Conservation (phyloP, 2,329 filamentous ascomycete species). For the Diplodia corticola region DNA sequence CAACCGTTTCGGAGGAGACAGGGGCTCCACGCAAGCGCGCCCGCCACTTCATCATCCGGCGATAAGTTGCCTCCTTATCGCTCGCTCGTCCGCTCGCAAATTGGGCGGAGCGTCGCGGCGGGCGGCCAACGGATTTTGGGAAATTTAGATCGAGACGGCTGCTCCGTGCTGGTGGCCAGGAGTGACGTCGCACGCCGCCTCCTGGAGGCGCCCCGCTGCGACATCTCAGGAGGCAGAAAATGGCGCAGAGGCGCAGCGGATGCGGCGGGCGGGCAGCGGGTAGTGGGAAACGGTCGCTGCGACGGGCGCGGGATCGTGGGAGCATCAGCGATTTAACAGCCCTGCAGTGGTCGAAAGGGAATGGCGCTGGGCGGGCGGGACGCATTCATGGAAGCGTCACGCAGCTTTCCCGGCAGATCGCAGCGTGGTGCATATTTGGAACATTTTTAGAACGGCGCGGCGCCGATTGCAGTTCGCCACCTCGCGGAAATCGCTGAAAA, state of each 20-base stretch:
- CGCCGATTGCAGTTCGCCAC: conserved; percentile 20
- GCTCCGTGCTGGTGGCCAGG: conserved; percentile 11
- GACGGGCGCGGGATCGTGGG: neutral
- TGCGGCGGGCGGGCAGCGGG: conserved; percentile 6
- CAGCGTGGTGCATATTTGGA: conserved; percentile 8
- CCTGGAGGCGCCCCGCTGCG: conserved; percentile 14
- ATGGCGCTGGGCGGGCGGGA: conserved; percentile 13
- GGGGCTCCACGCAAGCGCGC: conserved; percentile 18
- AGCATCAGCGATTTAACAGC: neutral
- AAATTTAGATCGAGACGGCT: conserved; percentile 12
- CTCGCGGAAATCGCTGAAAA: conserved; percentile 20
- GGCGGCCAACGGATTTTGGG: neutral
- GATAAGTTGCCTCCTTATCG: conserved; percentile 22
- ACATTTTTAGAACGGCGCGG: conserved; percentile 20
- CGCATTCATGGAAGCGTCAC: conserved; percentile 1
- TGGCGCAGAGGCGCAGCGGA: conserved; percentile 9
- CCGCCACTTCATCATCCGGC: conserved; percentile 22
- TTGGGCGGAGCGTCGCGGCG: conserved; percentile 5
- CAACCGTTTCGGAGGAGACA: conserved; percentile 22
- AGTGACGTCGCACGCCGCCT: conserved; percentile 19
- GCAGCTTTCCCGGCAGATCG: conserved; percentile 18
- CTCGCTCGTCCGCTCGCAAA: conserved; percentile 5
- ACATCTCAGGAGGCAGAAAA: conserved; percentile 18
- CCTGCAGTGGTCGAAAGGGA: conserved; percentile 11
- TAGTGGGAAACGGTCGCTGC: conserved; percentile 1